Percentiles rank a stretch among this genome's conserved stretches.
These are phyloP conservation scores for Pestalotiopsis sp. DNA, from an alignment of 2,329 filamentous ascomycete species.

Conservation along the genomic window DNA sequence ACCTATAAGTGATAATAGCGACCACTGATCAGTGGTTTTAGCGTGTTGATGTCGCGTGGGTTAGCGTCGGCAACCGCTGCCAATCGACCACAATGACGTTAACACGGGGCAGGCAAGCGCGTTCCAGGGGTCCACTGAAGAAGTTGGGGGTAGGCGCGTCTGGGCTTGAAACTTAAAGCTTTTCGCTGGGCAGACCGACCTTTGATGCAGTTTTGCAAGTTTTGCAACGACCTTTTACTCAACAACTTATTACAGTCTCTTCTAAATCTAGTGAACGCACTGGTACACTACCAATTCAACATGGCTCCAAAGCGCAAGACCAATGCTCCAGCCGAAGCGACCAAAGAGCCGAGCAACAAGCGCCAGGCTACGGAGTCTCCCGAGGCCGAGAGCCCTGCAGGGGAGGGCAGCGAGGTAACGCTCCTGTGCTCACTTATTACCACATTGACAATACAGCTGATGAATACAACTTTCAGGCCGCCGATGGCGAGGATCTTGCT, in stretches of 20 bases:
- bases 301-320: conserved; percentile 9
- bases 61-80: neutral
- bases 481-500: conserved; percentile 12
- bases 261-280: neutral
- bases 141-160: neutral
- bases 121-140: neutral
- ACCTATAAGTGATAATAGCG: neutral
- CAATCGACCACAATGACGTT: neutral
- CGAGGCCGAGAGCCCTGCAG: neutral
- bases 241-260: no score
- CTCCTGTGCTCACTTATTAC: neutral
- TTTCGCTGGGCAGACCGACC: neutral
- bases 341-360: neutral
- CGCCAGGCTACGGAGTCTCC: neutral
- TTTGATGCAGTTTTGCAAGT: neutral
- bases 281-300: neutral
- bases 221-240: neutral
- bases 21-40: neutral
- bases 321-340: neutral
- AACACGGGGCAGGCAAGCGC: neutral
- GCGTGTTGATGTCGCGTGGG: neutral
- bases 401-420: neutral
- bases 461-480: neutral
- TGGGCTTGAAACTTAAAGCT: neutral
- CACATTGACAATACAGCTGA: neutral